Evolutionary conservation across 306 rosid species (phyloP).

Genomic region (Malus sylvestris): DNA sequence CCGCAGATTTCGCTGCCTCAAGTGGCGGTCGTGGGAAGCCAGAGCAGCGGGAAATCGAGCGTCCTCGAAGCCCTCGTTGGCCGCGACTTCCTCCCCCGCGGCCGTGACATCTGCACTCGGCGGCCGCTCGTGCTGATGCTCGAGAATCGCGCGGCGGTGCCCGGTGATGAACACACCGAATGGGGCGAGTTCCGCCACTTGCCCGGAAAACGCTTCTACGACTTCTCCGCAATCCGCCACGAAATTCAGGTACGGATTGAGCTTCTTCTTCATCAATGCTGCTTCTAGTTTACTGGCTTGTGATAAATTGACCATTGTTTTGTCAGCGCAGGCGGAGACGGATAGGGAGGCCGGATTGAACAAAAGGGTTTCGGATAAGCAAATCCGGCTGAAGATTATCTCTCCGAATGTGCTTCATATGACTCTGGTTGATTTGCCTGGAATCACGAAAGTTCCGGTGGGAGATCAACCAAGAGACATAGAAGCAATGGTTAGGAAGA

Average conservation of each 20-base stretch:
- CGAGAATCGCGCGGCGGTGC: conserved; percentile 15
- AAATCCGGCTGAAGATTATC: conserved; percentile 30
- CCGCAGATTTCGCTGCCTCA: conserved; percentile 25
- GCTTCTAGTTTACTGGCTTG: background rate
- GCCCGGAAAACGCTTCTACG: conserved; percentile 30
- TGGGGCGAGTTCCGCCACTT: conserved; percentile 35
- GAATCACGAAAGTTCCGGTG: conserved; percentile 35
- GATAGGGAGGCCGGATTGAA: conserved; percentile 28
- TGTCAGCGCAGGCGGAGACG: conserved; percentile 26
- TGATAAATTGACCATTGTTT: background rate
- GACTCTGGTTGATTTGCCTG: conserved; percentile 41
- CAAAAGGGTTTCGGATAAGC: conserved; percentile 32
- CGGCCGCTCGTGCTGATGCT: conserved; percentile 32
- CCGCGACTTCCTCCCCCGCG: conserved; percentile 37
- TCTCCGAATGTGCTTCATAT: conserved; percentile 35
- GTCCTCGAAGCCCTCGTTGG: conserved; percentile 37
- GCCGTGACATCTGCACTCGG: conserved; percentile 31
- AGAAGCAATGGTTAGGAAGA: conserved; percentile 29
- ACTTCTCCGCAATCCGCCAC: conserved; percentile 23
- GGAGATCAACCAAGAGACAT: conserved; percentile 42
- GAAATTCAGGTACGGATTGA: conserved; percentile 28
- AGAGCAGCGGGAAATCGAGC: conserved; percentile 39
- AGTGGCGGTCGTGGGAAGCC: conserved; percentile 35
- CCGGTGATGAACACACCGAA: conserved; percentile 7
- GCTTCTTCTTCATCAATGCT: background rate